Evolutionary conservation across 169 alveolate species (phyloP).

Genomic region (Eimeria tenella): DNA sequence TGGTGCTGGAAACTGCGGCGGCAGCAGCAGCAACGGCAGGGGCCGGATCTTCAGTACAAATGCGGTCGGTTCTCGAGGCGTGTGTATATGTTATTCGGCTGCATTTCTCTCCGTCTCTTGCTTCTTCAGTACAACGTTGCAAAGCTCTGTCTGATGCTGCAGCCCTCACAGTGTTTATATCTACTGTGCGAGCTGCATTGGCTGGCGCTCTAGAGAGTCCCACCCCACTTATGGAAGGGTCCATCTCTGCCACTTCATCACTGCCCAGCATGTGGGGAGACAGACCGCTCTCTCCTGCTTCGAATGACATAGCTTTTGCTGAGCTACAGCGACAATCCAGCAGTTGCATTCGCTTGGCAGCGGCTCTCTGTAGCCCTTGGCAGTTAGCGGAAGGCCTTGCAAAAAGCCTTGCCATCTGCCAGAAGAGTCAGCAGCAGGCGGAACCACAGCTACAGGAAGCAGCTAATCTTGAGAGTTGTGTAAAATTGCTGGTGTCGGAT

Average conservation of each 20-base stretch:
- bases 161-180: not conserved
- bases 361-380: constrained; percentile 42
- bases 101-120: constrained; percentile 55
- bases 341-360: constrained; percentile 36
- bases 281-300: not conserved
- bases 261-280: constrained; percentile 27
- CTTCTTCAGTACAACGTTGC: constrained; percentile 4
- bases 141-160: constrained; percentile 44
- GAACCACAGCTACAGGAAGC: constrained; percentile 14
- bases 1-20: constrained; percentile 19
- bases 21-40: constrained; percentile 9
- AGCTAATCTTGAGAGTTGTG: not conserved
- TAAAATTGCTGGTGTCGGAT: constrained; percentile 11
- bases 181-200: not conserved
- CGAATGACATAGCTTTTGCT: not conserved
- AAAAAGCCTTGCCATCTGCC: not conserved
- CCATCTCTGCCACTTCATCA: not conserved
- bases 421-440: not conserved
- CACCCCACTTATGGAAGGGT: not conserved
- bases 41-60: not conserved
- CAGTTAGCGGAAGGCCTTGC: constrained; percentile 24
- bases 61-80: constrained; percentile 12
- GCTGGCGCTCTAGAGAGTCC: not conserved
- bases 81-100: constrained; percentile 12
- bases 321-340: constrained; percentile 24